phyloP scores from a whole-genome alignment of 306 rosid genomes.

The Vicia faba region DNA sequence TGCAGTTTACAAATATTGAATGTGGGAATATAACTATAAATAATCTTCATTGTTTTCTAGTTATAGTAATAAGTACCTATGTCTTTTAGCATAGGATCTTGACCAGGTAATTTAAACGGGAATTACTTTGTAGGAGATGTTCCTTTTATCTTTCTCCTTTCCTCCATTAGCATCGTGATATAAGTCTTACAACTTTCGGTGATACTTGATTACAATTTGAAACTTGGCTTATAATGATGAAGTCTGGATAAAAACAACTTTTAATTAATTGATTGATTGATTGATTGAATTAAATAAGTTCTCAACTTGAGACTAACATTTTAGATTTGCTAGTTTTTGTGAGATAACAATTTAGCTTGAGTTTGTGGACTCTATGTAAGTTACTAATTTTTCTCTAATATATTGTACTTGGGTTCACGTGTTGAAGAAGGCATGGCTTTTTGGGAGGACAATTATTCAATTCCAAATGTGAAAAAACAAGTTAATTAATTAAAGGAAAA shows the following conservation, averaged over 20 bases:
- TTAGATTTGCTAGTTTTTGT: too few species aligned
- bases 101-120: conserved; percentile 23
- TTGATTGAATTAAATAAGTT: too few species aligned
- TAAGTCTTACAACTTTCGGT: conserved; percentile 56
- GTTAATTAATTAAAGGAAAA: too few species aligned
- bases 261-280: too few species aligned
- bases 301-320: too few species aligned
- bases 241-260: not conserved
- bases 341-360: too few species aligned
- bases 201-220: conserved; percentile 55
- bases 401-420: too few species aligned
- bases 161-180: conserved; percentile 10
- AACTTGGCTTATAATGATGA: conserved; percentile 42
- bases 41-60: not conserved
- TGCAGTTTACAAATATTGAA: not conserved
- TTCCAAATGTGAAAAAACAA: too few species aligned
- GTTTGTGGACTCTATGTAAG: too few species aligned
- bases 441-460: too few species aligned
- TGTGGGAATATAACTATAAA: not conserved
- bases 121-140: not conserved
- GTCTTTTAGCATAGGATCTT: not conserved
- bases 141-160: conserved; percentile 16
- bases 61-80: not conserved
- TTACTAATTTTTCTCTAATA: too few species aligned
- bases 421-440: too few species aligned